Percentiles rank a stretch among this genome's conserved stretches.
Conservation (phyloP, 139 green algal genomes). For the Limnomonas spitsbergensis region DNA sequence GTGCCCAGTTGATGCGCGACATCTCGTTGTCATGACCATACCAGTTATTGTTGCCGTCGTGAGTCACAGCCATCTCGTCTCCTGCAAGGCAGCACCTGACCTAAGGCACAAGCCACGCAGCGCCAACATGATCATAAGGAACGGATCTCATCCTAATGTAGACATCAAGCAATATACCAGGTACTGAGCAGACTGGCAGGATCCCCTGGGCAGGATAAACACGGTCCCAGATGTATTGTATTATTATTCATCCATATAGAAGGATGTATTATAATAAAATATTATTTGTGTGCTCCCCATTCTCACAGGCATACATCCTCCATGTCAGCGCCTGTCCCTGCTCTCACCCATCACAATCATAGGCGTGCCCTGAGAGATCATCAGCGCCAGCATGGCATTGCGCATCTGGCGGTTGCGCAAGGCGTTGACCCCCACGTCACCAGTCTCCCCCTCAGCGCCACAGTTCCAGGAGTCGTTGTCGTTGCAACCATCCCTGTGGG, state of each 20-base stretch:
- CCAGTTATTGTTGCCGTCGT: conserved; percentile 98
- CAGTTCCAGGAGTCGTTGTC: conserved; percentile 99
- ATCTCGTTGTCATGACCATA: conserved; percentile 94
- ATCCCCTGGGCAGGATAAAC: no score
- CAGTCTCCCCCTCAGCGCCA: conserved; percentile 82
- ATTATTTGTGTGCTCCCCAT: no score
- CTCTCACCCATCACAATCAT: conserved; percentile 85
- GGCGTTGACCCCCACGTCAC: conserved; percentile 57
- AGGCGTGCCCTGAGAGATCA: conserved; percentile 86
- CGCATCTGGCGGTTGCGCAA: conserved; percentile 84
- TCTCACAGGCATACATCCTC: no score
- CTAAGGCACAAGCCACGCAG: no score
- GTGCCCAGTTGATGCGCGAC: conserved; percentile 74
- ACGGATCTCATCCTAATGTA: no score
- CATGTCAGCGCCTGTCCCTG: no score
- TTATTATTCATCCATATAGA: no score
- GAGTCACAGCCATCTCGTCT: conserved; percentile 83
- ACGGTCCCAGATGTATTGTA: no score
- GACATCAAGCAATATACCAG: no score
- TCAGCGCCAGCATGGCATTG: conserved; percentile 86
- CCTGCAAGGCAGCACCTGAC: conserved; percentile 43
- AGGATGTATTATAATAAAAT: no score
- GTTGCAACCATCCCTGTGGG: conserved; percentile 75
- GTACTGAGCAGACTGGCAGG: no score
- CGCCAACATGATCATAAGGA: no score